Percentiles rank a stretch among this genome's conserved stretches.
These are phyloP conservation scores for Plasmodium gonderi DNA, from an alignment of 169 alveolate genomes.

Conservation along the genomic window DNA sequence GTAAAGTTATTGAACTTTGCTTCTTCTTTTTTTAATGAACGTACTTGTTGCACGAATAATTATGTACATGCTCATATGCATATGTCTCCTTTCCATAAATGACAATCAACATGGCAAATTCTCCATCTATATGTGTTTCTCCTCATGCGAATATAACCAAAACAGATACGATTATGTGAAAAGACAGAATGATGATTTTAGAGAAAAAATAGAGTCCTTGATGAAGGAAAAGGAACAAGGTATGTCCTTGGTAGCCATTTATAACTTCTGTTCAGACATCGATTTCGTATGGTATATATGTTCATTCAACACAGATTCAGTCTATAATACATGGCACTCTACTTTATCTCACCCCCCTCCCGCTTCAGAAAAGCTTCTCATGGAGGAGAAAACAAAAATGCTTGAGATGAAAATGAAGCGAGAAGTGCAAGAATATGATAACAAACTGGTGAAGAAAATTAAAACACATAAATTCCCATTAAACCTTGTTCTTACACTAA, in stretches of 20 bases:
- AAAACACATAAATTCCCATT: not conserved
- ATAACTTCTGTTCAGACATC: not conserved
- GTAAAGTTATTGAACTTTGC: not conserved
- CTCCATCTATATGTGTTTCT: not conserved
- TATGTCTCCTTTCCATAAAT: too few species aligned
- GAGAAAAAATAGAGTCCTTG: constrained; percentile 35
- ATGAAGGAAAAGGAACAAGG: constrained; percentile 54
- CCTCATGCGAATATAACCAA: not conserved
- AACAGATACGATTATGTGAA: constrained; percentile 24
- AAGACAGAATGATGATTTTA: constrained; percentile 46
- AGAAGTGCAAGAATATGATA: constrained; percentile 46
- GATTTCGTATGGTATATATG: not conserved
- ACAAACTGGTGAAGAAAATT: constrained; percentile 5
- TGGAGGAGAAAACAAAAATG: constrained; percentile 46
- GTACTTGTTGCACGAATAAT: too few species aligned
- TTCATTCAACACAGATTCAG: not conserved
- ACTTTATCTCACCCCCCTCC: not conserved
- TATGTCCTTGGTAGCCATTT: not conserved
- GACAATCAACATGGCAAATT: too few species aligned
- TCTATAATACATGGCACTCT: too few species aligned
- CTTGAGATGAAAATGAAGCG: not conserved
- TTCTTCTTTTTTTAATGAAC: not conserved
- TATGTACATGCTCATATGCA: too few species aligned
- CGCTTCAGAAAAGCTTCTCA: constrained; percentile 20
- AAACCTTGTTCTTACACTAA: not conserved